Evolutionary conservation across 108 stramenopile species (phyloP), one percentile per base, ranked within the genome.

Genomic region (Nitzschia palea): DNA sequence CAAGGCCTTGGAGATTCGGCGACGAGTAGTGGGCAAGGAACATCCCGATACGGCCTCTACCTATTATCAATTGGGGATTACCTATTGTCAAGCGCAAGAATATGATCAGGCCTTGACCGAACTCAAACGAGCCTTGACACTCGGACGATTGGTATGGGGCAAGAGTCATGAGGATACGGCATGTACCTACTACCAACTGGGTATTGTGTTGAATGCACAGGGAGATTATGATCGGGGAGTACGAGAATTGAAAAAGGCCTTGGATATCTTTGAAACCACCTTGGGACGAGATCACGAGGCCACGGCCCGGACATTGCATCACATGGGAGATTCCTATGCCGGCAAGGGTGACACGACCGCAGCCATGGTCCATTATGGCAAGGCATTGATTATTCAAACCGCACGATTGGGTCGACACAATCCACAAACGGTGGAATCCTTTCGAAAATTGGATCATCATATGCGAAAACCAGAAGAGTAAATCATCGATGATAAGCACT

Each of bases 121-220:
- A 50, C 52, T 76, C 20, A 76, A 76, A 58, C 74, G 74, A 5
- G 74, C 74, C 23, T 64, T 76, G 67, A 76, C 74, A 48, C 40
- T 76, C 22, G 74, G 67, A 36, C 65, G 74, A 29, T 53, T 68
- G 43, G 66, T 67, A 18, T 76, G 67, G 67, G 74, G 74, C 4
- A 47, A 53, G 22, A 20, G 27, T 1, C 74, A 76, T 58, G 74
- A 68, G 50, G 74, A 76, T 54, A 76, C 74, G n/a, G 74, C 66
- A 5, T 76, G 74, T 51, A 76, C 74, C 18, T 76, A 76, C 30
- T 76, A 68, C 50, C 74, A 76, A 48, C 47, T 76, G n/a, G 74
- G 74, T 3, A 68, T 76, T 47, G 74, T 76, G 33, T 55, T 76
- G 62, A 76, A 76, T 57, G 74, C 74, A 31, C 50, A 55, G 44